Base-by-base conservation (phyloP, 805 yeast genomes). In the Ascoidea asiatica region DNA sequence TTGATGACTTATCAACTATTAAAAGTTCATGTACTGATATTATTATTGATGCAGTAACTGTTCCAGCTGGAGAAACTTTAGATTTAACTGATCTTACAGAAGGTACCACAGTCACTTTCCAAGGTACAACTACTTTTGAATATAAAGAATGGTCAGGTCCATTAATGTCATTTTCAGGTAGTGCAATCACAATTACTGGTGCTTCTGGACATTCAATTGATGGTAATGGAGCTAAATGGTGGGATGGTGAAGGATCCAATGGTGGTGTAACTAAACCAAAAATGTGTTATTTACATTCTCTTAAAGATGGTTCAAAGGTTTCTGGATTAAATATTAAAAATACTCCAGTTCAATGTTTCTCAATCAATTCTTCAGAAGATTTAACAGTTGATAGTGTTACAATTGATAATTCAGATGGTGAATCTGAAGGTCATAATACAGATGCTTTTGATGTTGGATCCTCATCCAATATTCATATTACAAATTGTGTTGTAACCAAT, bases 181-280 rank as follows among this genome's bases (percentile, higher is more conserved):
- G 47, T 7, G 42, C 38, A n/a, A 43, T 49, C 22, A 51, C 46
- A 19, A 48, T 51, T 20, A 40, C 38, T 36, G 53, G 53, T 39
- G 48, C 48, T 6, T 42, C 48, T 5, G 50, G 51, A 29, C 46
- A 48, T 44, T 39, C 43, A 7, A 40, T 51, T 21, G 40, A 51
- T 33, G 54, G 54, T 43, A 43, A 44, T n/a, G 51, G 54, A 39
- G 44, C 45, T 3, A 40, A 35, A 37, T 49, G 49, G 48, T 51
- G 52, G 52, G 54, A 51, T 39, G 51, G 52, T 36, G 4, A 42
- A 43, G 51, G 52, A n/a, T 21, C 36, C 35, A 49, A 50, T 21
- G 44, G 43, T 40, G 50, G 53, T 29, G 42, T 39, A n/a, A 46
- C 45, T 11, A 51, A 49, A 39, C 52, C 52, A 38, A 46, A 49